Evolutionary conservation across 176 grass and related monocot genomes (phyloP), one percentile per base, ranked within the genome.

Genomic region (Neostapfia colusana): DNA sequence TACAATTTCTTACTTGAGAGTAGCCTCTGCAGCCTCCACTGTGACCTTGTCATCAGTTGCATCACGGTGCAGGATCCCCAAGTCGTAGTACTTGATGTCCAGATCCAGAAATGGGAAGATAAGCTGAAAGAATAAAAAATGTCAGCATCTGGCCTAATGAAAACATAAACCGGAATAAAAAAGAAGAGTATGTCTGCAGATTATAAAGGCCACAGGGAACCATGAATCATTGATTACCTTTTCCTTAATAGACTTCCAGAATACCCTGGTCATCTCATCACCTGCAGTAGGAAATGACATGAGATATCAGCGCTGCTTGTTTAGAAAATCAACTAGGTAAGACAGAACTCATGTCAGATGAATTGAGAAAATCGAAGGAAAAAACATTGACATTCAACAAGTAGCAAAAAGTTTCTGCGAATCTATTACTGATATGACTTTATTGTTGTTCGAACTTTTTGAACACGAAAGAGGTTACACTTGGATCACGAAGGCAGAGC

Each of bases 21-120:
- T 88, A 73, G 95, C 95, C 82, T 98, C 95, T 43, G 95, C 95
- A 86, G 91, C 92, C 76, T 98, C 95, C 35, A 98, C 76, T 0
- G 95, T 98, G 57, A 98, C 89, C 84, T 93, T 94, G 88, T 98
- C 95, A 82, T 94, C 95, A 24, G 95, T 94, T 46, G 89, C 95
- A 21, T 97, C 95, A 41, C 95, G 95, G 67, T 94, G 67, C n/a
- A 40, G 69, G 70, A 97, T 31, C 28, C 95, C 95, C 79, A 97
- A 87, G 75, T 97, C 95, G 21, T 85, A 97, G 83, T 97, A 97
- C 68, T 97, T 94, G 55, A 97, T 94, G 78, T 97, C 95, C 82
- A 97, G 86, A 57, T 94, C 95, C 75, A 97, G 31, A 63, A 91
- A 97, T 58, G 95, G 95, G 51, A 92, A 91, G 57, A 97, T 97